Conservation (phyloP, 148 eudicot genomes). For the Vaccinium corymbosum region DNA sequence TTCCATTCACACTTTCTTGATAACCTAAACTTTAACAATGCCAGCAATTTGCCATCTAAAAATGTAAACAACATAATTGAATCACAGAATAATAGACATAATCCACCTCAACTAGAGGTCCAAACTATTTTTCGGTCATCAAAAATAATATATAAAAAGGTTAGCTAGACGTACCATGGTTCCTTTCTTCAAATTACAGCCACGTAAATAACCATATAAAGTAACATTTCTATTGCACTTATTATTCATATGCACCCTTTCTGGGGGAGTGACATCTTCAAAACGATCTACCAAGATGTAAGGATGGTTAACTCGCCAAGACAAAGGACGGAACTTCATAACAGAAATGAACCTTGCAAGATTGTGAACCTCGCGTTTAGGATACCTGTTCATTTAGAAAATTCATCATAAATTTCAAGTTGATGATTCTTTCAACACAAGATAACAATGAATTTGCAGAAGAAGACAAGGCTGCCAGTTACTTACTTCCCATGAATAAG, state of each 20-base stretch:
- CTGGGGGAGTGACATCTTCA: slow-evolving; percentile 94
- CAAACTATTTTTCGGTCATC: not conserved
- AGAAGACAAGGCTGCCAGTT: not conserved
- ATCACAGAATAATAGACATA: not conserved
- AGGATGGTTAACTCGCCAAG: slow-evolving; percentile 86
- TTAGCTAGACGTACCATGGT: slow-evolving; percentile 53
- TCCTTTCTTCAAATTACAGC: slow-evolving; percentile 91
- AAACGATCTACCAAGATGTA: slow-evolving; percentile 87
- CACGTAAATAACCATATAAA: slow-evolving; percentile 88
- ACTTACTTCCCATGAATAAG: slow-evolving; percentile 92
- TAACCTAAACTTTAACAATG: not conserved
- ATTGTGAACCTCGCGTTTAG: slow-evolving; percentile 34
- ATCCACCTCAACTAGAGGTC: not conserved
- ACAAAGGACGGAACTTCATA: slow-evolving; percentile 77
- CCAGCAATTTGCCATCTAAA: not conserved
- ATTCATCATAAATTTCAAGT: not conserved
- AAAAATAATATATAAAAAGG: not conserved
- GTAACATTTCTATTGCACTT: slow-evolving; percentile 91
- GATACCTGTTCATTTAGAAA: slow-evolving; percentile 49
- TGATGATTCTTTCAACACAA: not conserved
- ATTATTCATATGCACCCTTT: slow-evolving; percentile 48
- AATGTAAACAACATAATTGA: not conserved
- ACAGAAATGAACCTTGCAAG: slow-evolving; percentile 81
- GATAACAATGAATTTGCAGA: not conserved
- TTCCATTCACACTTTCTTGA: not conserved